A percentile compares a stretch with the other conserved stretches of the same genome.
Evolutionary conservation across 768 basidiomycete genomes (phyloP).

Genomic region (Amanita jacksonii): DNA sequence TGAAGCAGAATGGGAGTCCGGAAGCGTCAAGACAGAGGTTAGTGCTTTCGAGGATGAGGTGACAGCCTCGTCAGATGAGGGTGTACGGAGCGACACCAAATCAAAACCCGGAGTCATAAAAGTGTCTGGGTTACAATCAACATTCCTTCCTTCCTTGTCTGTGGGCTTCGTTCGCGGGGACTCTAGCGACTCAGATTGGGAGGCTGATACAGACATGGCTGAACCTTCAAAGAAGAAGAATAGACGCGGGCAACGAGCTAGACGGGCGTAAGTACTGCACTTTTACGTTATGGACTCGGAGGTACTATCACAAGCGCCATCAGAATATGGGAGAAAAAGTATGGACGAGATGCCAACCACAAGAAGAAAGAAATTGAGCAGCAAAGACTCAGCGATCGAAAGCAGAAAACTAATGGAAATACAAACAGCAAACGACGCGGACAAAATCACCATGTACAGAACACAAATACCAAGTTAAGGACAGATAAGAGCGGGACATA

Average conservation of each 20-base stretch:
- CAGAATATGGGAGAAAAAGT: slow-evolving; percentile 99
- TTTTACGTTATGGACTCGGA: slow-evolving; percentile 1
- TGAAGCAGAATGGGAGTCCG: slow-evolving; percentile 25
- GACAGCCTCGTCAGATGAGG: slow-evolving; percentile 13
- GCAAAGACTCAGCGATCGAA: slow-evolving; percentile 1
- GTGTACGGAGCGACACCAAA: slow-evolving; percentile 11
- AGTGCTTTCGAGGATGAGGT: slow-evolving; percentile 38
- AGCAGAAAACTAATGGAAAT: slow-evolving; percentile 1
- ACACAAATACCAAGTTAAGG: not conserved
- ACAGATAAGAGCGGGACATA: not conserved
- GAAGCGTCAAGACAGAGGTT: slow-evolving; percentile 19
- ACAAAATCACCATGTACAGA: not conserved
- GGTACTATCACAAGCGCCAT: not conserved
- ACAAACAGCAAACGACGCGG: slow-evolving; percentile 2
- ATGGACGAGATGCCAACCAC: slow-evolving; percentile 85
- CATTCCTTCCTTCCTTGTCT: slow-evolving; percentile 82
- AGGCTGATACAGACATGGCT: slow-evolving; percentile 47
- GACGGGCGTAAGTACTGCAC: slow-evolving; percentile 71
- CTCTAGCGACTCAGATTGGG: slow-evolving; percentile 69
- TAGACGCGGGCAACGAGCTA: slow-evolving; percentile 86
- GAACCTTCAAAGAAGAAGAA: slow-evolving; percentile 63
- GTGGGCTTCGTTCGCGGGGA: slow-evolving; percentile 79
- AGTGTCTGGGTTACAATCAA: slow-evolving; percentile 17
- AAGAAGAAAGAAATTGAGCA: slow-evolving; percentile 51
- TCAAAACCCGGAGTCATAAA: not conserved